These are phyloP conservation scores for Fusarium chaquense DNA, from an alignment of 2,329 filamentous ascomycete genomes.

Conservation along the genomic window DNA sequence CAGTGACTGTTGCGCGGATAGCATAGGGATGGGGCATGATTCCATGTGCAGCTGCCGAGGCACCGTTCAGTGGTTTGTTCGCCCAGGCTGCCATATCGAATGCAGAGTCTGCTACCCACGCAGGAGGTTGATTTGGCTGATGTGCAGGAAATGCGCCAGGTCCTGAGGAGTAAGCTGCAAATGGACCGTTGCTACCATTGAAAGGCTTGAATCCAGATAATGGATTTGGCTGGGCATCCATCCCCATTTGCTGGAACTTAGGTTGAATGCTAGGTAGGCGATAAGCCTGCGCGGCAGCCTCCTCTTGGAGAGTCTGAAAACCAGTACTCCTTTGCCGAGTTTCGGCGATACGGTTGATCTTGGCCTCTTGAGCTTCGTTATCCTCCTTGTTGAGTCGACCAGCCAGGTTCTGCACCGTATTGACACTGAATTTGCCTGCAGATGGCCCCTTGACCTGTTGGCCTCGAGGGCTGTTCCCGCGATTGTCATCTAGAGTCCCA, in stretches of 20 bases:
- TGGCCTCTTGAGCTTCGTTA: not conserved
- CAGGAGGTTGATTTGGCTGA: not conserved
- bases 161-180: constrained; percentile 18
- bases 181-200: not conserved
- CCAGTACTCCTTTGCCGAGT: not conserved
- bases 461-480: not conserved
- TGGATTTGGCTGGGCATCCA: constrained; percentile 19
- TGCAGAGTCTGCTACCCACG: constrained; percentile 24
- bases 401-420: constrained; percentile 16
- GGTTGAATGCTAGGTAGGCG: constrained; percentile 13
- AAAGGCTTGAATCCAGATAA: constrained; percentile 1
- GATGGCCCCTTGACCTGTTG: constrained; percentile 23
- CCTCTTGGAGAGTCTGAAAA: constrained; percentile 13
- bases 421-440: constrained; percentile 28
- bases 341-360: not conserved
- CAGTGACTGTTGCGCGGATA: constrained; percentile 32
- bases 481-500: constrained; percentile 36
- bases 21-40: constrained; percentile 43
- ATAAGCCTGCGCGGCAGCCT: constrained; percentile 20
- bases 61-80: constrained; percentile 13
- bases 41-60: constrained; percentile 13
- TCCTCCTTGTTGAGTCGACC: constrained; percentile 8
- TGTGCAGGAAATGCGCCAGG: constrained; percentile 21
- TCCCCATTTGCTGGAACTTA: constrained; percentile 28
- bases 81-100: constrained; percentile 14